Base-by-base conservation (phyloP, 352 stramenopile genomes). In the Globisporangium cederbergense region DNA sequence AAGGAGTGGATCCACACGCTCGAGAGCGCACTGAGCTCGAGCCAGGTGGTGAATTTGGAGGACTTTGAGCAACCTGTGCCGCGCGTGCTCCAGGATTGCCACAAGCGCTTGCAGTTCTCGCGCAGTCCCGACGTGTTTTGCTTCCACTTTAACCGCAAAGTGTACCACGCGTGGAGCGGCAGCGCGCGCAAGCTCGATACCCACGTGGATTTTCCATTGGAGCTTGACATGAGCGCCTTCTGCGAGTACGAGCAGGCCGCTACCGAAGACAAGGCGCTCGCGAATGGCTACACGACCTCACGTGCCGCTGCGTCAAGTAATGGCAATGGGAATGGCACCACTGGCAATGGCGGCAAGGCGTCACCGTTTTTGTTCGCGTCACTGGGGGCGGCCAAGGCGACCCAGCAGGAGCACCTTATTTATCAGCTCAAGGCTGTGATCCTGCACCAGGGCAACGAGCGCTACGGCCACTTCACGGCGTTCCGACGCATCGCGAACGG, bases 61-160 rank as follows among this genome's bases (percentile, higher is more conserved):
- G 68, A 80, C 32, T 63, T 82, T 7, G 73, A 79, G 58, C 66
- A 68, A 8, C 64, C 66, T 14, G 72, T 86, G 30, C 70, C 58
- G 43, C 77, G 71, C 55, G 78, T 65, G 36, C 72, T 82, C n/a
- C 69, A 72, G 30, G 68, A 84, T 13, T 89, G 77, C 51, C 69
- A 81, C 56, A 94, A 92, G 67, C 78, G 78, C 0, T 66, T 92
- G 34, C 83, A 89, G 66, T 91, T 96, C 25, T 91, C 83, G 10
- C 86, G 86, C 47, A 87, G 80, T 36, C 88, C 86, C 1, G 79
- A 91, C 36, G 83, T 95, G 52, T 89, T 96, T 32, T 93, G 85
- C 65, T 93, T 96, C 58, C 88, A 96, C 60, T 84, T 96, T 8
- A 95, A 91, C 67, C 84, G 86, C 57, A 94, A 95, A 58, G 75